Base-by-base conservation (phyloP, 1,284 basidiomycete genomes). In the Cutaneotrichosporon spelunceum region DNA sequence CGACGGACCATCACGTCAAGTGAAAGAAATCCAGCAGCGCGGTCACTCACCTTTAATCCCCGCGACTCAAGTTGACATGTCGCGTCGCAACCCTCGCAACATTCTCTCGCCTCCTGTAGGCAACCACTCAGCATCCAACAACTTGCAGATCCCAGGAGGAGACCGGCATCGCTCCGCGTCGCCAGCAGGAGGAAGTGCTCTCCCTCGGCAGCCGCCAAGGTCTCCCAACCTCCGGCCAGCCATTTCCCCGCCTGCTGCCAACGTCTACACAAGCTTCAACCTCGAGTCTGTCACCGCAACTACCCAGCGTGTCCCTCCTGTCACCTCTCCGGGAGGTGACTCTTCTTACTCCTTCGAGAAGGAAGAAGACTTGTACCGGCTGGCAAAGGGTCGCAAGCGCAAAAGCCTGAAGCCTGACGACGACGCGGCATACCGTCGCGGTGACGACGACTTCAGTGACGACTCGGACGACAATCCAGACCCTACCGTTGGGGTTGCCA, bases 401-500 rank as follows among this genome's bases (percentile, higher is more conserved):
- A 50, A 30, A 6, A 16, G 14, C 19, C 7, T 26, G 27, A 53
- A 53, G 30, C 30, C 16, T 6, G 50, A 42, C 19, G 39, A 52
- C 21, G n/a, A 52, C 50, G 50, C 50, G 6, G n/a, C 29, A 16
- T 52, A 52, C 50, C 29, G n/a, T 8, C 50, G 27, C 29, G 50
- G 50, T 16, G 50, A 52, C 30, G 50, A 52, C 30, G 50, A 52
- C 30, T 33, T n/a, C 19, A 42, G 30, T 21, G 50, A 30, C 2
- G 50, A 52, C 30, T 52, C 50, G 29, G 50, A 52, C 50, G 50
- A 52, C 50, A 52, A 52, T 13, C 50, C 50, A 4, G 50, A 52
- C 50, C n/a, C 21, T 13, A 33, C 29, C 19, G 30, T 30, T 13
- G 50, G 50, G 19, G 9, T 52, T 13, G 50, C 50, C 23, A 24